Evolutionary conservation across 441 rosid species (phyloP), one percentile per base, ranked within the genome.

Genomic region (Raphanus hybrid): DNA sequence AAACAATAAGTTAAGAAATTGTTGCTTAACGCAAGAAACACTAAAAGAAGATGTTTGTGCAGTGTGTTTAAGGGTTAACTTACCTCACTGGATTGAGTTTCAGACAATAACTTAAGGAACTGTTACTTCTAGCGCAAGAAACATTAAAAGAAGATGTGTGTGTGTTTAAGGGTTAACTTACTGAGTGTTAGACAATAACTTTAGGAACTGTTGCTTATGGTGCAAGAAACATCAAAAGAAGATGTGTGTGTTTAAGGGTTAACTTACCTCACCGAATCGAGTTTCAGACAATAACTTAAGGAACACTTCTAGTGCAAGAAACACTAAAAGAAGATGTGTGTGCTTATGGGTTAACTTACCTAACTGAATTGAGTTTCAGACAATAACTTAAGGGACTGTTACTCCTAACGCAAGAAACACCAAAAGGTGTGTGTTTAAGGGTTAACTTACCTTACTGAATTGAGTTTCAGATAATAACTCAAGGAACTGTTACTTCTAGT

Each of bases 21-120:
- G 18, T 78, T 78, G 20, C 78, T 74, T 74, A 14, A 43, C 3
- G 58, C 78, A 69, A 79, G 78, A 32, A 74, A 73, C 43, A 54
- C 5, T 20, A 16, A 54, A 16, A 41, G 45, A 39, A 39, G 45
- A 41, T 39, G 11, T 39, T 6, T 39, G 45, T 39, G 45, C 32
- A 29, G 12, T 41, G 45, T 41, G 45, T 41, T 41, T 41, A 41
- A 41, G 45, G 45, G 45, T 41, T 2, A 41, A 41, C n/a, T 41
- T 10, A 41, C 45, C 45, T 41, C 45, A 41, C 45, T 41, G 12
- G 10, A 41, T 11, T 45, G 52, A 11, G 14, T 11, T 11, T 45
- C 52, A 45, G 52, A 45, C 52, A 3, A 45, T 15, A 15, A 54
- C 26, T 16, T 54, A 54, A 15, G 4, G 9, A 54, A 54, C 59